These are phyloP conservation scores for Microdochium bolleyi DNA, from an alignment of 2,329 filamentous ascomycete species.

Conservation along the genomic window DNA sequence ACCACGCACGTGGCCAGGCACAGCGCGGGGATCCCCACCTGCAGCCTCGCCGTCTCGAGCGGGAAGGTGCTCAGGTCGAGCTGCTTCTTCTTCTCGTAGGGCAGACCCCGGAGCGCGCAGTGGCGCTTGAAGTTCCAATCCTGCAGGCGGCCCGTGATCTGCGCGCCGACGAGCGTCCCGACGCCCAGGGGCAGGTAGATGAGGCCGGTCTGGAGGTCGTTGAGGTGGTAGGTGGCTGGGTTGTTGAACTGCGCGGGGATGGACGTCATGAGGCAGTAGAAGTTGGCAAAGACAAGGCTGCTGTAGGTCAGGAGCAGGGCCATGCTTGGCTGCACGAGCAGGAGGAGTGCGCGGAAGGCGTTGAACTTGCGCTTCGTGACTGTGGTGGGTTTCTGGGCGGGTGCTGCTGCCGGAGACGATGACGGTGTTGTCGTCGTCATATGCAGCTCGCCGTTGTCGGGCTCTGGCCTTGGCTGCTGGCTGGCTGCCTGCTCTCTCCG, in stretches of 20 bases:
- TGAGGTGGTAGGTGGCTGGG: slow-evolving; percentile 46
- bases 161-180: slow-evolving; percentile 24
- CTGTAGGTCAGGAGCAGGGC: slow-evolving; percentile 23
- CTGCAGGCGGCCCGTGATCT: slow-evolving; percentile 36
- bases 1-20: slow-evolving; percentile 31
- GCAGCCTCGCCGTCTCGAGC: slow-evolving; percentile 24
- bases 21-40: slow-evolving; percentile 28
- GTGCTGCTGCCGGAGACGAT: slow-evolving; percentile 7
- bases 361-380: slow-evolving; percentile 17
- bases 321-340: slow-evolving; percentile 26
- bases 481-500: neutral
- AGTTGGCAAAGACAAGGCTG: slow-evolving; percentile 22
- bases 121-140: slow-evolving; percentile 54
- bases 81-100: slow-evolving; percentile 36
- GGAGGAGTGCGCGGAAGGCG: slow-evolving; percentile 20
- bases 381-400: no score
- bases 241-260: slow-evolving; percentile 18
- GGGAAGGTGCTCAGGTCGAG: slow-evolving; percentile 23
- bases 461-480: neutral
- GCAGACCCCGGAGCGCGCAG: slow-evolving; percentile 36
- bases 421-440: slow-evolving; percentile 5
- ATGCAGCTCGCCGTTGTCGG: neutral
- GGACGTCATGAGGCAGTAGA: slow-evolving; percentile 23
- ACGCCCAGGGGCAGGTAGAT: slow-evolving; percentile 27
- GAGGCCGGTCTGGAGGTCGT: slow-evolving; percentile 37